Evolutionary conservation across 495 filamentous ascomycete genomes (phyloP), one percentile per base, ranked within the genome.

Genomic region (Pyrenopolyporus hunteri): DNA sequence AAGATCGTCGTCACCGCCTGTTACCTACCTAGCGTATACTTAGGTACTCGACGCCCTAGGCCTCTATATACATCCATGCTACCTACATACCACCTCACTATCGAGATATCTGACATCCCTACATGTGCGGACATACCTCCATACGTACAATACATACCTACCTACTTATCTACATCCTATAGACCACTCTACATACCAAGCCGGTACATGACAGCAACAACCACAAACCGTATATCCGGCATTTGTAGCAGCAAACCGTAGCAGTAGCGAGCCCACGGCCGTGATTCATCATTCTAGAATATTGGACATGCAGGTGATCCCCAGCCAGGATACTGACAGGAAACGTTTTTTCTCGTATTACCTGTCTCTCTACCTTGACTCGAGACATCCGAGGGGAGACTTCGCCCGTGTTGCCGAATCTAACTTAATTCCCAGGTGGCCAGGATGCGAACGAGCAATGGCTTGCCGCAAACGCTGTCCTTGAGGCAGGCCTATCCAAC

Each of bases 1-100:
- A 46, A 37, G 51, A 63, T 63, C 59, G 33, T 36, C 53, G 52
- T 57, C 47, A 63, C 59, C 59, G 59, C 55, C 32, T 58, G 54
- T 54, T 55, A 40, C 32, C 35, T 43, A n/a, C n/a, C 17, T 52
- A 52, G 16, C 23, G 9, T 29, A 29, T 29, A n/a, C 26, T 29
- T 29, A 29, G 4, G 26, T 29, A 29, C n/a, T n/a, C n/a, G n/a
- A n/a, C n/a, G n/a, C n/a, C n/a, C n/a, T n/a, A n/a, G n/a, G n/a
- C n/a, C n/a, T n/a, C n/a, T n/a, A n/a, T n/a, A n/a, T n/a, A n/a
- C n/a, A n/a, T n/a, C n/a, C n/a, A n/a, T n/a, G n/a, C n/a, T 22
- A 59, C 35, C 29, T 51, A 44, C 39, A 59, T 50, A 39, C n/a
- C n/a, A n/a, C n/a, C n/a, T n/a, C n/a, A 4, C 16, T 33, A 43